These are phyloP conservation scores for Arthrobotrys sinensis DNA, from an alignment of 2,329 filamentous ascomycete species.

Conservation along the genomic window DNA sequence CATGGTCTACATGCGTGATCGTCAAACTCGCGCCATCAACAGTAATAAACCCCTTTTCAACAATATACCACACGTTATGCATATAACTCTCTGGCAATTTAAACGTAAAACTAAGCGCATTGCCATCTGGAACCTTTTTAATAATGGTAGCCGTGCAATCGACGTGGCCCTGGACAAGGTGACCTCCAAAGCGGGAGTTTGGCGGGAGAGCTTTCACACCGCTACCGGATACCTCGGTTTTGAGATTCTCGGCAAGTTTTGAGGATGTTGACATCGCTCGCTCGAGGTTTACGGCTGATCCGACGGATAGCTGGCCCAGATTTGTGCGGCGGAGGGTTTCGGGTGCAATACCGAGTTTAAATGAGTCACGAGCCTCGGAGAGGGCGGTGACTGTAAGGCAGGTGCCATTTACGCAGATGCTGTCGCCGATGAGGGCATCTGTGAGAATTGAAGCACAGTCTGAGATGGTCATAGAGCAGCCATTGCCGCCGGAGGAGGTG, in stretches of 20 bases:
- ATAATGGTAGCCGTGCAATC: conserved; percentile 87
- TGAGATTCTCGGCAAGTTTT: conserved; percentile 37
- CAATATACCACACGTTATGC: conserved; percentile 84
- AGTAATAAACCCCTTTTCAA: conserved; percentile 96
- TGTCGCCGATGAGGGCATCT: conserved; percentile 90
- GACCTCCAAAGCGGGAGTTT: conserved; percentile 94
- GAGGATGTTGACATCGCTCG: conserved; percentile 82
- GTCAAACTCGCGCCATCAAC: conserved; percentile 96
- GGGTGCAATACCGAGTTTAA: conserved; percentile 94
- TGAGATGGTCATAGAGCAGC: conserved; percentile 90
- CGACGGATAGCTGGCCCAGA: conserved; percentile 79
- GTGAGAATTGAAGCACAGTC: conserved; percentile 82
- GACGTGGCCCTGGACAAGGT: conserved; percentile 87
- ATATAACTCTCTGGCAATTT: conserved; percentile 74
- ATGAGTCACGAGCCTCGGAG: conserved; percentile 69
- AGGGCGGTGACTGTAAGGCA: conserved; percentile 93
- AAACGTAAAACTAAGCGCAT: conserved; percentile 89
- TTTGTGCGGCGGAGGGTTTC: conserved; percentile 97
- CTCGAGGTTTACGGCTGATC: conserved; percentile 87
- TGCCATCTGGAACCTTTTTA: conserved; percentile 83
- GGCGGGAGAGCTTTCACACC: conserved; percentile 48
- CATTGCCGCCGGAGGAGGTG: conserved; percentile 79
- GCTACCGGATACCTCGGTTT: background rate
- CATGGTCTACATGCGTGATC: conserved; percentile 86
- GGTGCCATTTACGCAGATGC: conserved; percentile 92